Evolutionary conservation across 163 green algal species (phyloP).

Genomic region (Coccomyxa subellipsoidea): DNA sequence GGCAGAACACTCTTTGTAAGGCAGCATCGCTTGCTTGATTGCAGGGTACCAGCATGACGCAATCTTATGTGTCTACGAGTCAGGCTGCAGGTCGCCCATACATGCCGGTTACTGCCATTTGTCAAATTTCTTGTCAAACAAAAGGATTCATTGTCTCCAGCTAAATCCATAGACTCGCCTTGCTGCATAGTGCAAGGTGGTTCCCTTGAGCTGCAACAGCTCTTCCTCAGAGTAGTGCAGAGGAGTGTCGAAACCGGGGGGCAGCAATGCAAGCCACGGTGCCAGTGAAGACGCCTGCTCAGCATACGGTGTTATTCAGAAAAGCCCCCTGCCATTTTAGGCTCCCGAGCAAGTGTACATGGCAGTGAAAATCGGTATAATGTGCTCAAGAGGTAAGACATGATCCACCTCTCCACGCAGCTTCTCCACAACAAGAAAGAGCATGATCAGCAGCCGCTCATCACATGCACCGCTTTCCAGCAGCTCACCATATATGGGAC

Average conservation of each 20-base stretch:
- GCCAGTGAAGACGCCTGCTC: slow-evolving; percentile 26
- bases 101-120: too few species aligned
- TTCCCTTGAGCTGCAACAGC: slow-evolving; percentile 35
- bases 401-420: not conserved
- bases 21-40: not conserved
- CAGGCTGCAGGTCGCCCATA: too few species aligned
- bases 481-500: not conserved
- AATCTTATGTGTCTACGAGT: too few species aligned
- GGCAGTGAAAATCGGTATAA: not conserved
- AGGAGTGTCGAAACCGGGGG: slow-evolving; percentile 43
- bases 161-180: too few species aligned
- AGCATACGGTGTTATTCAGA: too few species aligned
- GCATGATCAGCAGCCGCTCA: slow-evolving; percentile 55
- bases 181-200: slow-evolving; percentile 27
- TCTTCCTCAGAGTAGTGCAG: slow-evolving; percentile 41
- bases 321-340: too few species aligned
- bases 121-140: too few species aligned
- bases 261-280: slow-evolving; percentile 49
- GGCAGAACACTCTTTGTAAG: too few species aligned
- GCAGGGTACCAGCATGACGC: not conserved
- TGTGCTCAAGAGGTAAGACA: not conserved
- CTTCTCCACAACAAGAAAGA: slow-evolving; percentile 62
- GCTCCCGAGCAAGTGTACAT: not conserved
- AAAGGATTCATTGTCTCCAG: too few species aligned
- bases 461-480: slow-evolving; percentile 42